Base-by-base conservation (phyloP, 2,329 filamentous ascomycete species). In the Immersiporthe knoxdaviesiana region DNA sequence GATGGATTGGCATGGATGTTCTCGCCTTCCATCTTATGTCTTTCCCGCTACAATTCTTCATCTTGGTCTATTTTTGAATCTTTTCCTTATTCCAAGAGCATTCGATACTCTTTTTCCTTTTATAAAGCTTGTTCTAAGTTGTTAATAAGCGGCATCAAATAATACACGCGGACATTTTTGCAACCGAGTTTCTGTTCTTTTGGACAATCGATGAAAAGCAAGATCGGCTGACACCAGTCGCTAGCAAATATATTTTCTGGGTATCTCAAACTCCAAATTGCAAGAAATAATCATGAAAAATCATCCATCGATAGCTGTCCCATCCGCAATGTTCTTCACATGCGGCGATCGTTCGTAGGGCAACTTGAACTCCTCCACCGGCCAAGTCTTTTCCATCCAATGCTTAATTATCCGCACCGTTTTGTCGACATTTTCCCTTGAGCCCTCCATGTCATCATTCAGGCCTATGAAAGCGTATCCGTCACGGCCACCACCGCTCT, bases 331-430 rank as follows among this genome's bases (percentile, higher is more conserved):
- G n/a, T 50, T n/a, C 21, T 50, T n/a, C 21, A 27, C 39, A 27
- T 63, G n/a, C 27, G 60, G 60, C 60, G 24, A 30, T 30, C 39
- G 60, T 44, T 63, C 60, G 47, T 63, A 63, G 16, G 60, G 60
- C 39, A 63, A 21, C 24, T 44, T 44, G 37, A 63, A 63, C 39
- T 44, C 24, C 24, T 63, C 39, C 8, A 21, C 24, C 14, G 60
- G 60, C 60, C 60, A 63, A 63, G 35, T 63, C n/a, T 47, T 21
- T 30, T 63, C 60, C 60, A 63, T 63, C 60, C 60, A 63, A 30
- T n/a, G n/a, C 14, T 63, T 47, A 21, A 63, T 4, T 39, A 63
- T 44, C 27, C 21, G 60, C 39, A 63, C 60, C 39, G 60, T 63
- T n/a, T 27, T 6, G 12, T 63, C 60, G 21, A 63, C 30, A 2